Evolutionary conservation across 73 alveolate species (phyloP).

Genomic region (Tetrahymena malaccensis): DNA sequence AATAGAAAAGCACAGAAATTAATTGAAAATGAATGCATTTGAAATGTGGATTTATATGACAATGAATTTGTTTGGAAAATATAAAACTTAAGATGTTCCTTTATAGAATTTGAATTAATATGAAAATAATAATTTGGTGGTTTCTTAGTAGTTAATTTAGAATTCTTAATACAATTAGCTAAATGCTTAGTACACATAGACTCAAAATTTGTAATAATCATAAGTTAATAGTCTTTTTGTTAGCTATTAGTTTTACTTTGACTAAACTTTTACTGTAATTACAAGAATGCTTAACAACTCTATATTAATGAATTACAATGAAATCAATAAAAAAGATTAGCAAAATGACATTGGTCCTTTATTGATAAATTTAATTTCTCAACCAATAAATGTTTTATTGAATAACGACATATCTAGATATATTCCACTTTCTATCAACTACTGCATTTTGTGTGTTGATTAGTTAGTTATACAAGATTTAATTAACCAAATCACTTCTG

Average conservation of each 20-base stretch:
- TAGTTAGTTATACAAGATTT: neutral
- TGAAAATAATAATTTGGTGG: neutral
- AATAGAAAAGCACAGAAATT: neutral
- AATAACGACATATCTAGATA: neutral
- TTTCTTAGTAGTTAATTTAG: neutral
- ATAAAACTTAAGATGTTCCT: neutral
- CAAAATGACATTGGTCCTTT: neutral
- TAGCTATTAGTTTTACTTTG: neutral
- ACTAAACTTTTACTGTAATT: neutral
- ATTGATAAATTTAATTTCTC: neutral
- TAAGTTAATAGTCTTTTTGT: neutral
- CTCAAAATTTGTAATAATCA: neutral
- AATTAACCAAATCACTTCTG: neutral
- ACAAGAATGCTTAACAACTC: neutral
- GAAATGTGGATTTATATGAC: neutral
- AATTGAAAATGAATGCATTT: neutral
- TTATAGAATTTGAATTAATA: too few relatives aligned
- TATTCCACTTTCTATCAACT: neutral
- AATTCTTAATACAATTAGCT: too few relatives aligned
- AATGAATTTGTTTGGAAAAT: neutral
- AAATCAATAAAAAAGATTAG: neutral
- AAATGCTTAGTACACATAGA: neutral
- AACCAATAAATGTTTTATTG: neutral
- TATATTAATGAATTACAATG: neutral
- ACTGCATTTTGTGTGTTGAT: neutral